Conservation (phyloP, 108 stramenopile genomes). For the Stephanodiscus minutulus region DNA sequence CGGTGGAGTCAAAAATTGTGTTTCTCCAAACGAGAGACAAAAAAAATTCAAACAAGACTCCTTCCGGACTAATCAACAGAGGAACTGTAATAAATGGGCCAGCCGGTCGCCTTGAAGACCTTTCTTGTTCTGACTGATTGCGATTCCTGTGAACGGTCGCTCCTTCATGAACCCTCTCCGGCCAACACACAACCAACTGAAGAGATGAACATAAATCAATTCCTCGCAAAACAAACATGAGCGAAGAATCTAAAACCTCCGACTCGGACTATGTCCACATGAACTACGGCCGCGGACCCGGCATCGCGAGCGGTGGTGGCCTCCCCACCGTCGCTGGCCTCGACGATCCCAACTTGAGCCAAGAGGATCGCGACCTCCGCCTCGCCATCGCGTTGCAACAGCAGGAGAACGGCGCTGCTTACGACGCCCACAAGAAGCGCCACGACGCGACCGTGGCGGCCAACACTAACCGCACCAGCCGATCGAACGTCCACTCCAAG, state of each 20-base stretch:
- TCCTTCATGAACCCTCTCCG: background rate
- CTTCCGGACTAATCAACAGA: too few species aligned
- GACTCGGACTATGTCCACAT: constrained; percentile 90
- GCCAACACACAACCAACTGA: background rate
- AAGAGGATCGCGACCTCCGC: constrained; percentile 87
- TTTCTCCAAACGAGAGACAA: too few species aligned
- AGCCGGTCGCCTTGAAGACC: background rate
- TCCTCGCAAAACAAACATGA: constrained; percentile 53
- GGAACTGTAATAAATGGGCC: background rate
- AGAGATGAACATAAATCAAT: background rate
- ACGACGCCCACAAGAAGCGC: constrained; percentile 79
- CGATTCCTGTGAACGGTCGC: too few species aligned
- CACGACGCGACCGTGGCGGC: constrained; percentile 71
- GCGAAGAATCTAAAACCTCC: constrained; percentile 84
- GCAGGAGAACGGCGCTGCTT: constrained; percentile 87
- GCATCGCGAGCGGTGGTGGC: constrained; percentile 5
- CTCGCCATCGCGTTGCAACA: constrained; percentile 90
- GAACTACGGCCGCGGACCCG: constrained; percentile 45
- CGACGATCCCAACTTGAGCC: constrained; percentile 83
- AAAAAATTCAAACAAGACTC: too few species aligned
- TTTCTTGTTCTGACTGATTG: too few species aligned
- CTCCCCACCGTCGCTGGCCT: constrained; percentile 41
- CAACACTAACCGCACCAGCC: constrained; percentile 72
- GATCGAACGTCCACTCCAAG: constrained; percentile 70
- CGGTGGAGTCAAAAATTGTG: too few species aligned